Conservation (phyloP, 805 yeast genomes). For the Kodamaea neixiangensis region DNA sequence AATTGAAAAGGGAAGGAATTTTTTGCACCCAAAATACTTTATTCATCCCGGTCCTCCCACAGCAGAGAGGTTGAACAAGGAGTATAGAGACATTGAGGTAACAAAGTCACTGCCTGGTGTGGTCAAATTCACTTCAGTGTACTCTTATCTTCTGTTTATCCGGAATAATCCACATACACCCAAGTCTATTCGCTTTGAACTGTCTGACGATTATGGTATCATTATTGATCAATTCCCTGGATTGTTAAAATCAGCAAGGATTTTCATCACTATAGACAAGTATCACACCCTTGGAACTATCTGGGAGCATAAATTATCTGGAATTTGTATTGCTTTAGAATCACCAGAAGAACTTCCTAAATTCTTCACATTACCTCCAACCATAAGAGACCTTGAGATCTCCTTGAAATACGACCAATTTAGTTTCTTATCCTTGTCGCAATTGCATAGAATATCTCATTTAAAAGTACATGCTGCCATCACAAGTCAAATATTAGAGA, state of each 20-base stretch:
- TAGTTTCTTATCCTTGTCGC: neutral
- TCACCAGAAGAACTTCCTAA: neutral
- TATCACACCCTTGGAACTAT: neutral
- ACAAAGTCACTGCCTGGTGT: neutral
- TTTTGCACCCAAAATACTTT: constrained; percentile 1
- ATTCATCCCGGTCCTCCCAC: neutral
- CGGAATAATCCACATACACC: neutral
- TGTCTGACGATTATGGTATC: neutral
- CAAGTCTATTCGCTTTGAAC: neutral
- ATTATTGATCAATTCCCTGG: neutral
- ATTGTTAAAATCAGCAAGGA: neutral
- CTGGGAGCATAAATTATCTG: neutral
- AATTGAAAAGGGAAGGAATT: neutral
- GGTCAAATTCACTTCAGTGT: neutral
- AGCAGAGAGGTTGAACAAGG: neutral
- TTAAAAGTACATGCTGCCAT: neutral
- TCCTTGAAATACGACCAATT: neutral
- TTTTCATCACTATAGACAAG: neutral
- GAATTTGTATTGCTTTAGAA: neutral
- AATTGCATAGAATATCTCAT: neutral
- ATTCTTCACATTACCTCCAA: neutral
- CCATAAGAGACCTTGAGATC: neutral
- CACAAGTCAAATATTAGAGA: neutral
- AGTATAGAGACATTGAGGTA: neutral
- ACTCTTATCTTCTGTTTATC: neutral